Evolutionary conservation across 768 basidiomycete species (phyloP).

Genomic region (Boletus bicolor): DNA sequence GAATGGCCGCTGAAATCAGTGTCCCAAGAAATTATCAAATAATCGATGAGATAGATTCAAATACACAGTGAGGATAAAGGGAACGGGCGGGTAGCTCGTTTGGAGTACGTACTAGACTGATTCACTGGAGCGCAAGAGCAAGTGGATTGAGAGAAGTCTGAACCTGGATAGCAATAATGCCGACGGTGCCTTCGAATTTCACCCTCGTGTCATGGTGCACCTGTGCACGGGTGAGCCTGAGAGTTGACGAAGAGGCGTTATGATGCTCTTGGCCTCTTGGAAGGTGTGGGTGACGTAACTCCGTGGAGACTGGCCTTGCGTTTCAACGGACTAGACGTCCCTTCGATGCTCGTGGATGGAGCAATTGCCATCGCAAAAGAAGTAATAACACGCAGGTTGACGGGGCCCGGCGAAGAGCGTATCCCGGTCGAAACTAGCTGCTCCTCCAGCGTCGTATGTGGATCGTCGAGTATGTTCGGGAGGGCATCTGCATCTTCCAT

Average conservation of each 20-base stretch:
- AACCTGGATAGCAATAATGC: background rate
- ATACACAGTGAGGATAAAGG: background rate
- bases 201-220: background rate
- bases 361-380: background rate
- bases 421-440: background rate
- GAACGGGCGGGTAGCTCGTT: background rate
- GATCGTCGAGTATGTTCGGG: conserved; percentile 7
- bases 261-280: conserved; percentile 20
- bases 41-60: background rate
- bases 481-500: conserved; percentile 30
- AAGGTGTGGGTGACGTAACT: conserved; percentile 10
- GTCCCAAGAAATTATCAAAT: background rate
- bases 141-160: background rate
- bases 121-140: background rate
- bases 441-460: background rate
- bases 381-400: background rate
- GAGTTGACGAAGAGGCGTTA: background rate
- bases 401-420: background rate
- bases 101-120: background rate
- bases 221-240: background rate
- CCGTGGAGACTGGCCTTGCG: conserved; percentile 15
- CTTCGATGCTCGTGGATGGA: background rate
- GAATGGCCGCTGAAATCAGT: background rate
- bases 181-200: background rate
- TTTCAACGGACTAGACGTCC: conserved; percentile 15